A percentile compares a stretch with the other conserved stretches of the same genome.
These are phyloP conservation scores for Lupinus albus DNA, from an alignment of 306 rosid species.

Conservation along the genomic window DNA sequence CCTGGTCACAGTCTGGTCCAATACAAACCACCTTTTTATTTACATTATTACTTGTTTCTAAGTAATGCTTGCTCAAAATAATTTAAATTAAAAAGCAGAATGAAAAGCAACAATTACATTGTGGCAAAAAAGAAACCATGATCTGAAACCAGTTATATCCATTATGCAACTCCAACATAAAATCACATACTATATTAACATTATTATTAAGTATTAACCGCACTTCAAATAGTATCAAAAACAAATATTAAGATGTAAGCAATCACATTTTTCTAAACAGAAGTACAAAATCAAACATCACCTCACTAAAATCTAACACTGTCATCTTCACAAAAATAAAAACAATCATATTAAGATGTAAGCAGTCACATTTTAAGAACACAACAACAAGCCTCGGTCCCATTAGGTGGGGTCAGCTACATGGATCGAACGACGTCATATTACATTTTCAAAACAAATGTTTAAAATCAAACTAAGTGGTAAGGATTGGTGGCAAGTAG, in stretches of 20 bases:
- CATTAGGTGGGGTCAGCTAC: no score
- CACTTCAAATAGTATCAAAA: constrained; percentile 11
- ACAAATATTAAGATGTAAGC: constrained; percentile 34
- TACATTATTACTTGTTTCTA: not conserved
- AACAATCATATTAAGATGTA: constrained; percentile 26
- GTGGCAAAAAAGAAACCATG: no score
- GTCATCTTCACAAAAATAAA: constrained; percentile 21
- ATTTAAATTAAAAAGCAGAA: constrained; percentile 12
- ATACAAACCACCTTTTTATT: no score
- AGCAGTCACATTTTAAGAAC: constrained; percentile 22
- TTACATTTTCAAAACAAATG: constrained; percentile 10
- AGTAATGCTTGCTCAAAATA: not conserved
- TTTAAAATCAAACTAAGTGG: constrained; percentile 52
- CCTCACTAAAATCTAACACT: constrained; percentile 32
- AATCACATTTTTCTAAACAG: constrained; percentile 7
- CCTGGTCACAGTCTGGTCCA: no score
- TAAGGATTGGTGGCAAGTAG: constrained; percentile 74
- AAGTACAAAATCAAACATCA: constrained; percentile 35
- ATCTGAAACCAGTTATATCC: not conserved
- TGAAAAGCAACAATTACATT: no score
- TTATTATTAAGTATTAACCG: constrained; percentile 35
- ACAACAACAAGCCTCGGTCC: no score
- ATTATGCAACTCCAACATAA: no score
- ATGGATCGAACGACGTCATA: no score
- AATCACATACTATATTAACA: constrained; percentile 33